Conservation (phyloP, 352 stramenopile species). For the Globisporangium rhizosaccharum region DNA sequence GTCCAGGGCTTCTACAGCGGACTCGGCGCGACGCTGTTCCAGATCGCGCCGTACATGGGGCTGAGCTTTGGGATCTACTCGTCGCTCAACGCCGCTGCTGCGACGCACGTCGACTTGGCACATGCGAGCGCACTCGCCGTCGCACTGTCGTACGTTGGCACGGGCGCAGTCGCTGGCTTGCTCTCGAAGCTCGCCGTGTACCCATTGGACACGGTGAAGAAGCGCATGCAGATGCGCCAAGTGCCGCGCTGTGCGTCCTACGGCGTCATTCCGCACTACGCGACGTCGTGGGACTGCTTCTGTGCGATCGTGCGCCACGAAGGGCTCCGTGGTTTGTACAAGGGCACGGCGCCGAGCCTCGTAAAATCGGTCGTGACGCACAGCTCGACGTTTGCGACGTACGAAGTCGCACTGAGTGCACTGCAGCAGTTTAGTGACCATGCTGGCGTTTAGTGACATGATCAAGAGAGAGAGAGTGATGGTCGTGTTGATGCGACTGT, state of each 20-base stretch:
- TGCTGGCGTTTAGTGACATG: not conserved
- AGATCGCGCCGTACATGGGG: conserved; percentile 95
- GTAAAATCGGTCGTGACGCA: conserved; percentile 76
- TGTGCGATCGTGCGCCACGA: conserved; percentile 51
- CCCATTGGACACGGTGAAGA: conserved; percentile 95
- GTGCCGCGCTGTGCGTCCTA: conserved; percentile 54
- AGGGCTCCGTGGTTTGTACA: conserved; percentile 71
- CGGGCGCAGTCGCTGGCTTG: conserved; percentile 84
- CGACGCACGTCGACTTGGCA: conserved; percentile 15
- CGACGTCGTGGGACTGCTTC: conserved; percentile 53
- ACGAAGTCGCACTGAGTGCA: conserved; percentile 49
- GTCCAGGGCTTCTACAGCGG: conserved; percentile 89
- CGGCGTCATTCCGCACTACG: conserved; percentile 64
- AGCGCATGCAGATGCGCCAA: conserved; percentile 90
- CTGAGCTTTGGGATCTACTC: conserved; percentile 94
- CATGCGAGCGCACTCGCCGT: conserved; percentile 19
- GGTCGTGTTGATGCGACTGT: not conserved
- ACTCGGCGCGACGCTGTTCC: conserved; percentile 74
- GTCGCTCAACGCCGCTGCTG: conserved; percentile 36
- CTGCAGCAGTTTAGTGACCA: conserved; percentile 23
- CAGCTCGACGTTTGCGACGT: conserved; percentile 74
- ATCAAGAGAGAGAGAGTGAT: not conserved
- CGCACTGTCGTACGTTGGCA: conserved; percentile 56
- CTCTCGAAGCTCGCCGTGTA: conserved; percentile 92
- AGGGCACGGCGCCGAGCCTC: conserved; percentile 71